Evolutionary conservation across 2,329 filamentous ascomycete species (phyloP).

Genomic region (Nothomitra cinnamomea): DNA sequence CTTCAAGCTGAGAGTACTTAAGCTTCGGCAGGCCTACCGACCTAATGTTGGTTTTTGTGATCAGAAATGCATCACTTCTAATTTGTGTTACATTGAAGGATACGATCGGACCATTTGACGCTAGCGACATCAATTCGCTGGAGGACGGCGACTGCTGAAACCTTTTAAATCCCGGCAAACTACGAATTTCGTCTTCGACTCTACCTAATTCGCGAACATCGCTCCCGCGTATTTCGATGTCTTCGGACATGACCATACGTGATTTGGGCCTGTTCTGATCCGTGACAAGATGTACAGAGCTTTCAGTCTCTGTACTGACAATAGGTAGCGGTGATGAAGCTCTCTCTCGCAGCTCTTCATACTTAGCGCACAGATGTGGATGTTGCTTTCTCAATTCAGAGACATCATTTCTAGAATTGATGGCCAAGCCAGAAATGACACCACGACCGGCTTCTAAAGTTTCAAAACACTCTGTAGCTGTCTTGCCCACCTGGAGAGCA

Average conservation of each 20-base stretch:
- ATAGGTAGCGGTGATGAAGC: background rate
- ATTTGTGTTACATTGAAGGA: conserved; percentile 3
- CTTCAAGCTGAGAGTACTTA: background rate
- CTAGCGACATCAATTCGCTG: background rate
- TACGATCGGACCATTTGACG: conserved; percentile 5
- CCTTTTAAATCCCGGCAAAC: background rate
- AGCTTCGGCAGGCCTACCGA: background rate
- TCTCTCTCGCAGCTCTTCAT: background rate
- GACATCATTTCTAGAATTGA: conserved; percentile 7
- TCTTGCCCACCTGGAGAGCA: conserved; percentile 3
- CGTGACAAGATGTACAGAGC: too few relatives aligned
- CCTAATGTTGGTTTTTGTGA: background rate
- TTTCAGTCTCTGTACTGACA: background rate
- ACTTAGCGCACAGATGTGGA: background rate
- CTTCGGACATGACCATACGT: too few relatives aligned
- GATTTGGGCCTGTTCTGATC: too few relatives aligned
- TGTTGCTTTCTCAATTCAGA: background rate
- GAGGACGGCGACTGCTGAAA: background rate
- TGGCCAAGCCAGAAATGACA: conserved; percentile 3
- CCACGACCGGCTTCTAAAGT: conserved; percentile 6
- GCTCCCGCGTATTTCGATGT: background rate
- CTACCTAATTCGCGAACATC: background rate
- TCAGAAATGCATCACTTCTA: background rate
- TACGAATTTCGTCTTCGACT: background rate
- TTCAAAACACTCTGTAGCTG: background rate